A percentile compares a stretch with the other conserved stretches of the same genome.
These are phyloP conservation scores for Trametes gibbosa DNA, from an alignment of 768 basidiomycete genomes.

Conservation along the genomic window DNA sequence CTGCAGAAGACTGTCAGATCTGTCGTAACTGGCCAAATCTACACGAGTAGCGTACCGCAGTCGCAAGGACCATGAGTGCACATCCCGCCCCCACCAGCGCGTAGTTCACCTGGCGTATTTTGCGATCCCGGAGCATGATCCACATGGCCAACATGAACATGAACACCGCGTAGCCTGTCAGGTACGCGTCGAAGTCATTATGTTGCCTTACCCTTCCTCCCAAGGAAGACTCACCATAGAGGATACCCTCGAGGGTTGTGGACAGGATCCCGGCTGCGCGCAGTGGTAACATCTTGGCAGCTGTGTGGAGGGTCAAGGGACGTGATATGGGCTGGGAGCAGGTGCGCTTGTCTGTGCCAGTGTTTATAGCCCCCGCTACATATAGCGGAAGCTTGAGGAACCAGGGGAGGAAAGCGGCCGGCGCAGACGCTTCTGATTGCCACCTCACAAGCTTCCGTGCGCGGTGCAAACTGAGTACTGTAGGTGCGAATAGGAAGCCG, in stretches of 20 bases:
- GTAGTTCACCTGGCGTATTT: slow-evolving; percentile 16
- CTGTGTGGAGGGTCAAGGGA: not conserved
- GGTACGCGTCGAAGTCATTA: not conserved
- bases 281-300: slow-evolving; percentile 9
- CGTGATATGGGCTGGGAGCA: not conserved
- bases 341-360: not conserved
- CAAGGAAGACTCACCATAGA: slow-evolving; percentile 19
- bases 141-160: slow-evolving; percentile 26
- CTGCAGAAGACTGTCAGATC: not conserved
- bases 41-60: slow-evolving; percentile 12
- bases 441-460: not conserved
- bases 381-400: not conserved
- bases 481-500: not conserved
- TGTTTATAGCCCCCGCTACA: not conserved
- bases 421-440: slow-evolving; percentile 3
- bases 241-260: slow-evolving; percentile 22
- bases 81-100: slow-evolving; percentile 18
- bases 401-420: slow-evolving; percentile 1
- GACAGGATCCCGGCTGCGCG: slow-evolving; percentile 21
- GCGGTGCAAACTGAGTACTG: not conserved
- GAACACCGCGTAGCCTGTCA: slow-evolving; percentile 23
- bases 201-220: not conserved
- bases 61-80: slow-evolving; percentile 19
- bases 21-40: not conserved
- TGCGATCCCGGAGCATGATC: slow-evolving; percentile 22